Evolutionary conservation across 768 basidiomycete species (phyloP), one percentile per base, ranked within the genome.

Genomic region (Cystoderma amianthinum): DNA sequence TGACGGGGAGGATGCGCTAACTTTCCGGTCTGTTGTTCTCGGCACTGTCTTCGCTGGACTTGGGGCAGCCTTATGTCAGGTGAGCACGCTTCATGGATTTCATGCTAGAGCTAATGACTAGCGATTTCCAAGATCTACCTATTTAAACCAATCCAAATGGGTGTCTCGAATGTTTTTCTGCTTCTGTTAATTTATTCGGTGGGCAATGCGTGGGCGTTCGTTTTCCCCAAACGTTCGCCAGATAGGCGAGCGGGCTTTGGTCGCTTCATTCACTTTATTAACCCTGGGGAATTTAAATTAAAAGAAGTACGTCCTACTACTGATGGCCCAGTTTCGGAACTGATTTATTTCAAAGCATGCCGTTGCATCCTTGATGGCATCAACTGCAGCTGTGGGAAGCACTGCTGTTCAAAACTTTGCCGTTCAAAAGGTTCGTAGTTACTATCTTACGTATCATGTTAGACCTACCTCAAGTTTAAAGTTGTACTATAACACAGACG

Each of bases 401-500:
- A 60, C 70, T 7, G 71, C 78, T 0, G 76, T 82, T 6, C 58
- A 63, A 42, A 81, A 80, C 44, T 81, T 82, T 43, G 76, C 76
- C 1, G 78, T 79, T 0, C 78, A 80, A 53, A 62, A 67, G 44
- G 79, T 78, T 45, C 36, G 54, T 45, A 16, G 42, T 22, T 22
- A 18, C 9, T 25, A 11, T 17, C 33, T n/a, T n/a, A n/a, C n/a
- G n/a, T n/a, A n/a, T n/a, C n/a, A n/a, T n/a, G n/a, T n/a, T n/a
- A n/a, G n/a, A n/a, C n/a, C n/a, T n/a, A n/a, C n/a, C 24, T n/a
- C 30, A 21, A 33, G 15, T 33, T 4, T 13, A 15, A 45, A 79
- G 76, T 65, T 81, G 1, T 82, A 74, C 52, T 82, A 81, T 50
- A 61, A 75, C 44, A 75, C 74, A 3, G 59, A 76, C 22, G 73